A percentile compares a stretch with the other conserved stretches of the same genome.
These are phyloP conservation scores for Podila epicladia DNA, from an alignment of 192 early-diverging fungal genomes.

Conservation along the genomic window DNA sequence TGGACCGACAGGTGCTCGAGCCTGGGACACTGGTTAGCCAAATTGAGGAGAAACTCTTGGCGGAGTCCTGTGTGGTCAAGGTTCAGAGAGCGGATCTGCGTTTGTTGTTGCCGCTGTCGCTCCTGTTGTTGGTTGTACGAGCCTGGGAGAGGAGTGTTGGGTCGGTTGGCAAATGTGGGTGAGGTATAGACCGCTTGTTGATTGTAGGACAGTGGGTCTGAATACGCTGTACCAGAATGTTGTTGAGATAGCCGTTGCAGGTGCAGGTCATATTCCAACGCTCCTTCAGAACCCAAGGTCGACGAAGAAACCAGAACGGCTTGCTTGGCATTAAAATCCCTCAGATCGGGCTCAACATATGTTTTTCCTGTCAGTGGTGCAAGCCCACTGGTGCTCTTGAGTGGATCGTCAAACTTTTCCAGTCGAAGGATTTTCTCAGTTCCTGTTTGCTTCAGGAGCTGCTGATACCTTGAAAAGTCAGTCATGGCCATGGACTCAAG, in stretches of 20 bases:
- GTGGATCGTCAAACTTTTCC: constrained; percentile 35
- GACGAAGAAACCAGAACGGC: constrained; percentile 2
- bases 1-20: constrained; percentile 37
- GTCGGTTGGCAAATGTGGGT: not conserved
- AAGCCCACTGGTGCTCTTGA: constrained; percentile 14
- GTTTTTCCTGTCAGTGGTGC: not conserved
- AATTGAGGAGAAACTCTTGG: constrained; percentile 36
- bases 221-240: not conserved
- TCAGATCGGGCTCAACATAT: constrained; percentile 2
- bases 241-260: not conserved
- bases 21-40: constrained; percentile 19
- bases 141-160: not conserved
- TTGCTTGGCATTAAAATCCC: constrained; percentile 18
- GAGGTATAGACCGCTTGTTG: not conserved
- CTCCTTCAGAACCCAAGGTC: not conserved
- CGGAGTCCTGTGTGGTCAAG: constrained; percentile 30
- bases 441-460: not conserved
- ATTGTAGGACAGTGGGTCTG: not conserved
- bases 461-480: not conserved
- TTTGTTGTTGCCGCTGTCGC: not conserved
- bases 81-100: constrained; percentile 9
- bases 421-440: not conserved
- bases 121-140: not conserved
- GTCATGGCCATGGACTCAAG: constrained; percentile 5
- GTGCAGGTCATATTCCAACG: not conserved